A percentile compares a stretch with the other conserved stretches of the same genome.
Conservation (phyloP, 768 basidiomycete genomes). For the Boletus speciosus region DNA sequence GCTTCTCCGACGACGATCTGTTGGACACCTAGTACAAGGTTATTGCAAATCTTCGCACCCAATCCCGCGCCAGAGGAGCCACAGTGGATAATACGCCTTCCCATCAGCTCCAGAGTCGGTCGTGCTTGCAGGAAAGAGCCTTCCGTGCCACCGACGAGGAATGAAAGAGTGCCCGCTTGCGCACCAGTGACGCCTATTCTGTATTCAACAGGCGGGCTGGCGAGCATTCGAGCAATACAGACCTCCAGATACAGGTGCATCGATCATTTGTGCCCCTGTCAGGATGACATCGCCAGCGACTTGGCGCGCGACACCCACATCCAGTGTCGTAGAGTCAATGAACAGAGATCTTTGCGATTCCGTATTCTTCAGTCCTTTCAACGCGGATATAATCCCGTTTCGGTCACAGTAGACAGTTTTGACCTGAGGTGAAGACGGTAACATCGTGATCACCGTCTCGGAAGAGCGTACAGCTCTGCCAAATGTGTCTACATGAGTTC, state of each 20-base stretch:
- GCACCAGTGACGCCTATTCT: constrained; percentile 77
- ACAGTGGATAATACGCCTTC: constrained; percentile 77
- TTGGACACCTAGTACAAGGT: constrained; percentile 71
- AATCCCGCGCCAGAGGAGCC: constrained; percentile 79
- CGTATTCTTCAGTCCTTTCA: constrained; percentile 44
- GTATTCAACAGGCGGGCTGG: constrained; percentile 2
- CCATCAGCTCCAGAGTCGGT: constrained; percentile 70
- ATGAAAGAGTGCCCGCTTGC: constrained; percentile 81
- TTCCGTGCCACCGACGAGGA: constrained; percentile 82
- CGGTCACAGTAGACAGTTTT: constrained; percentile 62
- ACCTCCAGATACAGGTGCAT: constrained; percentile 95
- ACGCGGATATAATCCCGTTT: constrained; percentile 61
- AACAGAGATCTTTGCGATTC: constrained; percentile 52
- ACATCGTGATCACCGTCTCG: constrained; percentile 78
- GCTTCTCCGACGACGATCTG: constrained; percentile 87
- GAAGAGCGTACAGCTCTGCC: constrained; percentile 62
- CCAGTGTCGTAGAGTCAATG: constrained; percentile 90
- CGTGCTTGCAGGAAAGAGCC: constrained; percentile 53
- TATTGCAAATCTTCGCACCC: constrained; percentile 90
- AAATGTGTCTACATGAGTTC: constrained; percentile 12
- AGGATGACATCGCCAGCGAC: constrained; percentile 53
- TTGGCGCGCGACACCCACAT: constrained; percentile 67
- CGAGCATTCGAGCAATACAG: constrained; percentile 22
- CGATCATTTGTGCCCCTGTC: constrained; percentile 73
- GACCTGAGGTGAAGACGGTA: constrained; percentile 90